A percentile compares a stretch with the other conserved stretches of the same genome.
These are phyloP conservation scores for Nymphaea colorata DNA, from an alignment of 164 flowering plant genomes.

Conservation along the genomic window DNA sequence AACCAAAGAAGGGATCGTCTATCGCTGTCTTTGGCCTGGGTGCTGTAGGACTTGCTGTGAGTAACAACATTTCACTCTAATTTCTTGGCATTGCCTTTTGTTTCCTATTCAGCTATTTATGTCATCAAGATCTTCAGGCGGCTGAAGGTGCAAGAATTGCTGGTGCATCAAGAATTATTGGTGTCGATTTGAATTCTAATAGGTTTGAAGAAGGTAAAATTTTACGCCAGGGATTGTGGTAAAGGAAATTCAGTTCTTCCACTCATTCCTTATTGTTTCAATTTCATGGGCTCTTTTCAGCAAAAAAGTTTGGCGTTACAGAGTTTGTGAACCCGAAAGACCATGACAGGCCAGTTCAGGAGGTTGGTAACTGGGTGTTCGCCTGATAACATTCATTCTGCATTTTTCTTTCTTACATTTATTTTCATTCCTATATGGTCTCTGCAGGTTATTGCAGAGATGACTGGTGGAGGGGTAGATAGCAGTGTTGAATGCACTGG, in stretches of 20 bases:
- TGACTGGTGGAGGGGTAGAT: slow-evolving; percentile 12
- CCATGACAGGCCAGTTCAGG: slow-evolving; percentile 31
- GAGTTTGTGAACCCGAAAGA: slow-evolving; percentile 34
- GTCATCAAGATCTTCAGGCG: slow-evolving; percentile 19
- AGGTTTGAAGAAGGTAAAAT: slow-evolving; percentile 35
- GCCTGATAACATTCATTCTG: no score
- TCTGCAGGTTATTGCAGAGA: not conserved
- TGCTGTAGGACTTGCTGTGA: slow-evolving; percentile 62
- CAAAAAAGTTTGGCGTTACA: slow-evolving; percentile 38
- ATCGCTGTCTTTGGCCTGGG: slow-evolving; percentile 60
- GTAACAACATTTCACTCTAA: slow-evolving; percentile 14
- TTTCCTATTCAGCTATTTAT: not conserved
- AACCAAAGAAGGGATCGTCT: slow-evolving; percentile 38
- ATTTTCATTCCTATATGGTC: no score
- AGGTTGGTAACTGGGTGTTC: slow-evolving; percentile 12
- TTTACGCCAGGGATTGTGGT: not conserved
- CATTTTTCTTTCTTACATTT: no score
- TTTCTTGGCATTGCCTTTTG: slow-evolving; percentile 5
- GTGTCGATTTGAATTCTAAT: slow-evolving; percentile 35
- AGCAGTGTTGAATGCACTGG: slow-evolving; percentile 31
- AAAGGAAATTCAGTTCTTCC: not conserved
- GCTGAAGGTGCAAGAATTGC: slow-evolving; percentile 53
- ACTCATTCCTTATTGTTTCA: not conserved
- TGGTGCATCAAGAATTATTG: slow-evolving; percentile 59
- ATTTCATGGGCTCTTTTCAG: slow-evolving; percentile 9